These are phyloP conservation scores for Cydonia oblonga DNA, from an alignment of 331 rosid genomes.

Conservation along the genomic window DNA sequence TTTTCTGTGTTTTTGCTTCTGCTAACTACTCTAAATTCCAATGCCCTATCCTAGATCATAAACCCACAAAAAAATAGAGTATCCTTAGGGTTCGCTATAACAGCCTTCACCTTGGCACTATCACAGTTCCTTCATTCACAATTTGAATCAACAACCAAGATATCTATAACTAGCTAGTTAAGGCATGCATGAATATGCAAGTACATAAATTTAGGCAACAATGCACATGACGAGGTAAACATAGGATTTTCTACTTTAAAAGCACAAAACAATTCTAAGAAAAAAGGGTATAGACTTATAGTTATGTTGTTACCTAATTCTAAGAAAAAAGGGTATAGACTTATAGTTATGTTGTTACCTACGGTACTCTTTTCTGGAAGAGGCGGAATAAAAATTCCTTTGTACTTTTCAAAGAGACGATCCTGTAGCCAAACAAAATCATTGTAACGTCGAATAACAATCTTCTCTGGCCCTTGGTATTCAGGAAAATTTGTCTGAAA, in stretches of 20 bases:
- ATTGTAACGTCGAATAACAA: constrained; percentile 88
- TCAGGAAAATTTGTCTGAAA: constrained; percentile 86
- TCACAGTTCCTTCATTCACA: not conserved
- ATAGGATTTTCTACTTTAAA: constrained; percentile 4
- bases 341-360: constrained; percentile 46
- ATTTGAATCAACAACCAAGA: not conserved
- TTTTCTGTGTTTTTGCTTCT: no score
- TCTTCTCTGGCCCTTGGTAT: constrained; percentile 95
- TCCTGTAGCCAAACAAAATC: constrained; percentile 93
- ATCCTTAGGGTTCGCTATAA: not conserved
- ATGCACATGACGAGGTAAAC: not conserved
- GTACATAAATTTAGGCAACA: not conserved
- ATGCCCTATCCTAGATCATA: not conserved
- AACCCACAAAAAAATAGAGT: not conserved
- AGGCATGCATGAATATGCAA: not conserved
- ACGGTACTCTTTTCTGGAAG: constrained; percentile 98
- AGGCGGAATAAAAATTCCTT: constrained; percentile 87
- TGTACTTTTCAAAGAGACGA: constrained; percentile 81
- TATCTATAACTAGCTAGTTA: not conserved
- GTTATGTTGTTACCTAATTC: no score
- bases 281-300: no score
- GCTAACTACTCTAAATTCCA: no score
- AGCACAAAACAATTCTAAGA: not conserved
- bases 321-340: no score
- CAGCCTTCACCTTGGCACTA: not conserved